These are phyloP conservation scores for Pleurotus djamor DNA, from an alignment of 768 basidiomycete genomes.

Conservation along the genomic window DNA sequence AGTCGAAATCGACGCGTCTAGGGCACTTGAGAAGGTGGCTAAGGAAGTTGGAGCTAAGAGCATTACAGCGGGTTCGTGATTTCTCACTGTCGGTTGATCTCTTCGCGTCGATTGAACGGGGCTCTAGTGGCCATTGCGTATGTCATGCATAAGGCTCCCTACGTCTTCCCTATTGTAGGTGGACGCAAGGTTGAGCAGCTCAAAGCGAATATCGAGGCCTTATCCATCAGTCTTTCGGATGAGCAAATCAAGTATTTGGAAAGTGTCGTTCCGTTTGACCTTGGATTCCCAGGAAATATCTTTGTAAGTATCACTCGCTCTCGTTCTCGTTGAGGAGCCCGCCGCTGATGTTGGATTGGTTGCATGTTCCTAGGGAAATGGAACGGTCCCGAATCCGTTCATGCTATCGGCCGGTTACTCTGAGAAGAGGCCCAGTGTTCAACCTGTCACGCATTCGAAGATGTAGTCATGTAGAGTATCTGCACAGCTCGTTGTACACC, in stretches of 20 bases:
- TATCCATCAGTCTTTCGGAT: slow-evolving; percentile 35
- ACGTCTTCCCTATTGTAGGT: slow-evolving; percentile 49
- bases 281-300: slow-evolving; percentile 38
- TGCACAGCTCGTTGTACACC: too few species aligned
- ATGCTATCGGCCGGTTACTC: background rate
- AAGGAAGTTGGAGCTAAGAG: slow-evolving; percentile 43
- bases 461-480: background rate
- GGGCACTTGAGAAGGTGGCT: slow-evolving; percentile 49
- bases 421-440: background rate
- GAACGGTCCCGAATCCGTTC: background rate
- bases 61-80: slow-evolving; percentile 40
- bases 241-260: slow-evolving; percentile 46
- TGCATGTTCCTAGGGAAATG: background rate
- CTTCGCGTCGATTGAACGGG: background rate
- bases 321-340: background rate
- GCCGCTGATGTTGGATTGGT: background rate
- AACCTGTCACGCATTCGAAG: background rate
- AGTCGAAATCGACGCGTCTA: slow-evolving; percentile 35
- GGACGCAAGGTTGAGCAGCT: slow-evolving; percentile 53
- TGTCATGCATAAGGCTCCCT: slow-evolving; percentile 49
- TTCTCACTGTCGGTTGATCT: background rate
- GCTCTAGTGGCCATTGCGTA: slow-evolving; percentile 47
- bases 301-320: slow-evolving; percentile 19
- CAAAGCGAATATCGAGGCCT: slow-evolving; percentile 43
- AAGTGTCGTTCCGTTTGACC: slow-evolving; percentile 35